Evolutionary conservation across 441 rosid species (phyloP).

Genomic region (Syzygium syzygioides): DNA sequence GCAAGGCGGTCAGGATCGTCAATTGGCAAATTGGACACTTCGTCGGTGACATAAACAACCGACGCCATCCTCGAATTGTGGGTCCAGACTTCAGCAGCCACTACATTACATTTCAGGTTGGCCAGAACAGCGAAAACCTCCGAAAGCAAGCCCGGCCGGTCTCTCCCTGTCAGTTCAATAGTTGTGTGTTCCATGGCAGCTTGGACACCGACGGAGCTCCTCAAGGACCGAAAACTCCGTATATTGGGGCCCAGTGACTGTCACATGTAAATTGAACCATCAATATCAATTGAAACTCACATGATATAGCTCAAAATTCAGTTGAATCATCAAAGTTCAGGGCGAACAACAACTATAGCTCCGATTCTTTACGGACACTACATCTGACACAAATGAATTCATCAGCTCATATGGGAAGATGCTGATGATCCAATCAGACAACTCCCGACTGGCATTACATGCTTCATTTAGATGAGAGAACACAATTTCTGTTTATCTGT

Average conservation of each 20-base stretch:
- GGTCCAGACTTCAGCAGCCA: conserved; percentile 84
- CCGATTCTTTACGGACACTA: not conserved
- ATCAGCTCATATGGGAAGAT: not conserved
- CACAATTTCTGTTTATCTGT: not conserved
- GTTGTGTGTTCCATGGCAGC: conserved; percentile 46
- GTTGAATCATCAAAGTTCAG: conserved; percentile 3
- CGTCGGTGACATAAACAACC: conserved; percentile 60
- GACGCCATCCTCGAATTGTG: conserved; percentile 91
- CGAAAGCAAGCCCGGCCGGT: conserved; percentile 75
- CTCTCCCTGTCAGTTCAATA: conserved; percentile 73
- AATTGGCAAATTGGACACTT: conserved; percentile 44
- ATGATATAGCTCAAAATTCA: conserved; percentile 11
- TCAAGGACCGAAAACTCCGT: conserved; percentile 53
- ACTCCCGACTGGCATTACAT: not conserved
- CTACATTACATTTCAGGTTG: conserved; percentile 67
- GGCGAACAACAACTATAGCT: conserved; percentile 9
- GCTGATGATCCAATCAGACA: not conserved
- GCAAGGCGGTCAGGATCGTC: conserved; percentile 45
- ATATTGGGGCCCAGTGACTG: conserved; percentile 67
- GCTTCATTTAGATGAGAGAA: not conserved
- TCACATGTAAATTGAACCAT: conserved; percentile 15
- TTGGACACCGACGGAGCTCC: conserved; percentile 64
- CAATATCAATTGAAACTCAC: conserved; percentile 12
- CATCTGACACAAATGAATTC: not conserved
- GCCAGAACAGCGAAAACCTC: conserved; percentile 75